Evolutionary conservation across 1,284 basidiomycete species (phyloP).

Genomic region (Microstroma glucosiphilum): DNA sequence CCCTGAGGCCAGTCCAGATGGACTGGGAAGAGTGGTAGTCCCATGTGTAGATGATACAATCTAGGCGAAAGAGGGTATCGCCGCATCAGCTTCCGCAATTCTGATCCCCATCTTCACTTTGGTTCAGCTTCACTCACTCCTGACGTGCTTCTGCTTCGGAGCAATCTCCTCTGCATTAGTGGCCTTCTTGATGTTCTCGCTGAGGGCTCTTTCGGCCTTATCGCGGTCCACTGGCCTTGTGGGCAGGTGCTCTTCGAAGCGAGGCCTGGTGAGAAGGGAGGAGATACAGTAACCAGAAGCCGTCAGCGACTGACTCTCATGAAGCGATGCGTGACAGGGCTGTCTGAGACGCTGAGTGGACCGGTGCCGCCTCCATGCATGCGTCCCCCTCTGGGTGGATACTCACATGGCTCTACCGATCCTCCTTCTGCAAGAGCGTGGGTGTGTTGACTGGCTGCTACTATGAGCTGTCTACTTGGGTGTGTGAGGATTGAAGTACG

Average conservation of each 20-base stretch:
- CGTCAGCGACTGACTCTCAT: too few relatives aligned
- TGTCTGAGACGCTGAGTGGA: too few relatives aligned
- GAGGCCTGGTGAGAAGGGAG: constrained; percentile 11
- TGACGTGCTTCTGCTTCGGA: constrained; percentile 51
- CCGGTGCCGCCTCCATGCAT: too few relatives aligned
- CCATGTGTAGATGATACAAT: constrained; percentile 51
- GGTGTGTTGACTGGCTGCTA: too few relatives aligned
- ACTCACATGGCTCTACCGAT: too few relatives aligned
- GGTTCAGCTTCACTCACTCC: constrained; percentile 27
- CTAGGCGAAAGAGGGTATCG: constrained; percentile 12
- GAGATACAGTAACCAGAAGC: too few relatives aligned
- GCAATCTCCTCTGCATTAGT: constrained; percentile 46
- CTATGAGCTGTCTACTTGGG: too few relatives aligned
- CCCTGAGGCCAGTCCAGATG: constrained; percentile 47
- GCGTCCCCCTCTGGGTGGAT: too few relatives aligned
- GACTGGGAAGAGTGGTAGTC: constrained; percentile 49
- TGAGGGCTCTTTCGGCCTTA: constrained; percentile 47
- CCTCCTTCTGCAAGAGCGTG: too few relatives aligned
- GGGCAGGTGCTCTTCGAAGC: constrained; percentile 39
- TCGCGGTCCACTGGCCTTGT: constrained; percentile 49
- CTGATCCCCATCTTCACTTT: not conserved
- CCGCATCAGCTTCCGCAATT: not conserved
- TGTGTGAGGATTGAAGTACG: too few relatives aligned
- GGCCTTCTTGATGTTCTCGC: constrained; percentile 48
- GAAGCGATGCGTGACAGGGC: too few relatives aligned